Base-by-base conservation (phyloP, 2,329 filamentous ascomycete species). In the Ophiocordyceps australis region DNA sequence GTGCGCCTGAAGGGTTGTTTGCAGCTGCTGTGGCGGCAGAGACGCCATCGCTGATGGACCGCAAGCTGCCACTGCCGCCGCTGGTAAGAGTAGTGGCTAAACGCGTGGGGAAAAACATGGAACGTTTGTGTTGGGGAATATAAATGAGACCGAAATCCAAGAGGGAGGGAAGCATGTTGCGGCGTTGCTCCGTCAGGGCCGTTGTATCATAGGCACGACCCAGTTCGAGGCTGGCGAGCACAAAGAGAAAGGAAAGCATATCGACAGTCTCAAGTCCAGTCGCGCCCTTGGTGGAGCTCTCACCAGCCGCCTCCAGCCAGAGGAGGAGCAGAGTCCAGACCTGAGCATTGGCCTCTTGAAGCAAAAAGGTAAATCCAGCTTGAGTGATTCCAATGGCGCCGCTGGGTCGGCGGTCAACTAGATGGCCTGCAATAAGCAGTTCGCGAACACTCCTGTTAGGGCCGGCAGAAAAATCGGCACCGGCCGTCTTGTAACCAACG, bases 321-420 rank as follows among this genome's bases (percentile, higher is more conserved):
- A 94, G 73, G 17, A 98, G 75, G 19, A 98, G 62, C 24, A 98
- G 60, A 15, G 83, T 89, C 89, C 89, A 98, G 19, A 98, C 83
- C 49, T 98, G 89, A 0, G 86, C 83, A 47, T 94, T 95, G 31
- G 86, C 76, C 43, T 94, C 86, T 42, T 95, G 86, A 7, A 98
- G 61, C 29, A 98, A 60, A 42, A 98, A 98, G 0, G 81, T 85
- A 46, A 98, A 98, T 7, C 89, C 89, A 3, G 80, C 73, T 44
- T 93, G 75, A 0, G 89, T 98, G 40, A 98, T 98, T 28, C 68
- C 70, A 8, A 82, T 62, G 28, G 54, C 91, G 22, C 68, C 69
- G 7, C 75, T 66, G 9, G 59, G 55, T 3, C 57, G 52, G 20
- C 57, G 52, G 43, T 82, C 74, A 13, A 98, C 83, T 7, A 95